Base-by-base conservation (phyloP, 78 protist species). In the Monosiga brevicollis region DNA sequence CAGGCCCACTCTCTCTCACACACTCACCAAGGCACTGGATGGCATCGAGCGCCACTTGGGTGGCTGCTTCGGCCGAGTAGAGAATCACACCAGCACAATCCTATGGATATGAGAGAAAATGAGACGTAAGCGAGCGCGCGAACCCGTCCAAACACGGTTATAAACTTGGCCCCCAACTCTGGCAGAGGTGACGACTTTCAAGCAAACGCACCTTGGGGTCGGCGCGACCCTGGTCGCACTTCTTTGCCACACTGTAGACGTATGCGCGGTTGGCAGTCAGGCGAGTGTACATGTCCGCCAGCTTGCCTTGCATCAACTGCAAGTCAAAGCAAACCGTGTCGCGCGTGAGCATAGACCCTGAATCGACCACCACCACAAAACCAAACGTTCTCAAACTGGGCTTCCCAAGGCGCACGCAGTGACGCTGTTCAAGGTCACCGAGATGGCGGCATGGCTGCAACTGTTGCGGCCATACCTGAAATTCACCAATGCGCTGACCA, bases 221-320 rank as follows among this genome's bases (percentile, higher is more conserved):
- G 82, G 36, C 54, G 74, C 81, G 75, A 84, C 95, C 95, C 1
- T 71, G 55, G 78, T 92, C 92, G 24, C 84, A 71, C 0, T 92
- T 82, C 43, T 73, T 70, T 0, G 96, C 96, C 10, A 86, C 94
- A 39, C 84, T 1, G 91, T 95, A 95, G 62, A 91, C 90, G 72
- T 87, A 87, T 37, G 92, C 54, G 73, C 95, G 90, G 42, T 79
- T 42, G 32, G 98, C 94, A 38, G 54, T 78, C 40, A 91, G 75
- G 26, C 73, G 20, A 24, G 90, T 86, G 86, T 90, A 92, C 98
- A 95, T 95, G 87, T 95, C 98, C 0, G 98, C 96, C 9, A 95
- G 81, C 87, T 93, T 89, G 73, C 93, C 93, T 85, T 95, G 98
- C 88, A 95, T 89, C 62, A 93, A 84, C 83, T 87, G 73, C 76